Base-by-base conservation (phyloP, 176 grass and related monocot species). In the Eleusine indica region DNA sequence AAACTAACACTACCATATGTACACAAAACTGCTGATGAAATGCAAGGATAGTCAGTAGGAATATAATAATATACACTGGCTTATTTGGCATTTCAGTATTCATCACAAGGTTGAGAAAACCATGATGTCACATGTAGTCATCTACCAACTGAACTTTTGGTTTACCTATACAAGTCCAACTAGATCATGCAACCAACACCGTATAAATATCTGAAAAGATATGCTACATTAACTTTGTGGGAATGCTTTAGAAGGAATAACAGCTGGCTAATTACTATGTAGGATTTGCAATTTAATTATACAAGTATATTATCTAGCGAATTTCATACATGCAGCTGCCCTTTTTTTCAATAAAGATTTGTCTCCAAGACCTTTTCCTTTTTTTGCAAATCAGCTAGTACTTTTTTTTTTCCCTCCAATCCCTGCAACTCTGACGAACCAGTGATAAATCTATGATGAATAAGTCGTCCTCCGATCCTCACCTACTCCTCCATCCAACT, bases 401-500 rank as follows among this genome's bases (percentile, higher is more conserved):
- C 0, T 30, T 30, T 35, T 35, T 35, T 35, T 35, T 35, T 25
- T 0, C 25, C 32, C 32, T 22, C 25, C 3, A 14, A 14, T 43
- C 5, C 13, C 14, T 9, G 4, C 14, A 29, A 64, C 5, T 68
- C 19, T 37, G 18, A 13, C 13, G 51, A 65, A 76, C 70, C 57
- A 25, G 25, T 29, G 4, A 10, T 65, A 60, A 70, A 70, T 85
- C 61, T 80, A 4, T 35, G 32, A 35, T 35, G 32, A 35, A 35
- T 35, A n/a, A 38, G 71, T 58, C 58, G 2, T 76, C 29, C 6
- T 69, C 16, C 16, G 32, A 35, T 35, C 32, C 68, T 62, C 39
- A 80, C 80, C 81, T 79, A 83, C 85, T 77, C 68, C 84, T 43
- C 80, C 71, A 1, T 5, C 62, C 84, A 5, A 35, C 32, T 19